Evolutionary conservation across 768 basidiomycete genomes (phyloP), one percentile per base, ranked within the genome.

Genomic region (Leucocoprinus leucothites): DNA sequence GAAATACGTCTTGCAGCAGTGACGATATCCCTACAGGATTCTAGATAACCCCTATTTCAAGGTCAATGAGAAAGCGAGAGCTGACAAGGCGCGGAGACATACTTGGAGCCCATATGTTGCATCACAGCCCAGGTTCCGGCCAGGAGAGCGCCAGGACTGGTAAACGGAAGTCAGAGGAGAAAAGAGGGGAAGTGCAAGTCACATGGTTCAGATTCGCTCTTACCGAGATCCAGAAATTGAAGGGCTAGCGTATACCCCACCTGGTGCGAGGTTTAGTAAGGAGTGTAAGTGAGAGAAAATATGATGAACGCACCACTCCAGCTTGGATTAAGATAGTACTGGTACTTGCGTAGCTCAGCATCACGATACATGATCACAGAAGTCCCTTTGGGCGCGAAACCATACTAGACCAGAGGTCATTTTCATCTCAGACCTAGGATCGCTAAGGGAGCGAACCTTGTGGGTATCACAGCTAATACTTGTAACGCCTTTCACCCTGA

Each of bases 51-150:
- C 28, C 90, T 94, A 24, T 16, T 31, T 22, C 28, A 3, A 24
- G 22, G 21, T 5, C 25, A 52, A 19, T 19, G 44, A 53, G 24
- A 51, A 42, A 42, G 21, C 16, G 4, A 38, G 38, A 38, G 9
- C 3, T 38, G n/a, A n/a, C n/a, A 35, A 40, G 57, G 57, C 43
- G 18, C 38, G 9, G 51, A 36, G n/a, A 76, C 87, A 49, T 65
- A 94, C 91, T 87, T 79, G 57, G 86, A 78, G 25, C 96, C 96
- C 74, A 98, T 87, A 67, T 91, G 84, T 59, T 96, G 89, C 85
- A 99, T 87, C 1, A 94, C 93, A 6, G 96, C 96, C 94, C 94
- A 99, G 25, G 94, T 86, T 44, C 91, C 96, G 22, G 96, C 96
- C 57, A 99, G 87, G 58, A 98, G 73, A 0, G 94, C 86, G 5